Evolutionary conservation across 2,329 filamentous ascomycete species (phyloP).

Genomic region (Colletotrichum lindemuthianum): DNA sequence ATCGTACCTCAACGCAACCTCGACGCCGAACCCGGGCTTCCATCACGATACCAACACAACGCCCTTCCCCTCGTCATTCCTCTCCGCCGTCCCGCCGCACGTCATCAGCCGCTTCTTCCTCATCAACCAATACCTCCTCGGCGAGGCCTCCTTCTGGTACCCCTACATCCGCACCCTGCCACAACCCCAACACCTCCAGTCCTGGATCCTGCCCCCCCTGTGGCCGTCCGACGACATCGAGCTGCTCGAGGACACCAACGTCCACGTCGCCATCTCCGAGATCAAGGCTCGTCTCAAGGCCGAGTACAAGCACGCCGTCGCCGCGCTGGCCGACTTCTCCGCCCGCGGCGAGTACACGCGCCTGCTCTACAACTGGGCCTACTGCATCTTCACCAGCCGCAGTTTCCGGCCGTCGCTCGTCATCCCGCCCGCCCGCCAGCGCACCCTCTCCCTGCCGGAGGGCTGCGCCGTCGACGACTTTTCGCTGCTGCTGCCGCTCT

Average conservation of each 20-base stretch:
- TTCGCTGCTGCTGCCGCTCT: constrained; percentile 74
- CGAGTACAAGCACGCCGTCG: constrained; percentile 59
- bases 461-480: constrained; percentile 66
- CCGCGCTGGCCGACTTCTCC: constrained; percentile 35
- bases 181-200: constrained; percentile 61
- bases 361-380: constrained; percentile 71
- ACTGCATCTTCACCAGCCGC: constrained; percentile 71
- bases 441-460: constrained; percentile 45
- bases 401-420: constrained; percentile 72
- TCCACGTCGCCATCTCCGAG: constrained; percentile 59
- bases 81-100: constrained; percentile 62
- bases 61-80: constrained; percentile 60
- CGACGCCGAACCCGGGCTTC: constrained; percentile 40
- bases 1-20: constrained; percentile 67
- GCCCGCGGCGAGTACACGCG: constrained; percentile 52
- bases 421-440: constrained; percentile 48
- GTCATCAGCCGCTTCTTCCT: constrained; percentile 75
- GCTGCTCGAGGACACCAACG: constrained; percentile 64
- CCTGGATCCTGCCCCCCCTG: constrained; percentile 69
- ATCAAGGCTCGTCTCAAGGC: constrained; percentile 57
- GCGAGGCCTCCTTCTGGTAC: constrained; percentile 70
- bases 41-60: constrained; percentile 29
- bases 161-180: constrained; percentile 75
- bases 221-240: constrained; percentile 71
- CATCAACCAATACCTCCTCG: constrained; percentile 72